phyloP scores from a whole-genome alignment of 2,329 filamentous ascomycete genomes.

The Hymenotorrendiella dingleyae region DNA sequence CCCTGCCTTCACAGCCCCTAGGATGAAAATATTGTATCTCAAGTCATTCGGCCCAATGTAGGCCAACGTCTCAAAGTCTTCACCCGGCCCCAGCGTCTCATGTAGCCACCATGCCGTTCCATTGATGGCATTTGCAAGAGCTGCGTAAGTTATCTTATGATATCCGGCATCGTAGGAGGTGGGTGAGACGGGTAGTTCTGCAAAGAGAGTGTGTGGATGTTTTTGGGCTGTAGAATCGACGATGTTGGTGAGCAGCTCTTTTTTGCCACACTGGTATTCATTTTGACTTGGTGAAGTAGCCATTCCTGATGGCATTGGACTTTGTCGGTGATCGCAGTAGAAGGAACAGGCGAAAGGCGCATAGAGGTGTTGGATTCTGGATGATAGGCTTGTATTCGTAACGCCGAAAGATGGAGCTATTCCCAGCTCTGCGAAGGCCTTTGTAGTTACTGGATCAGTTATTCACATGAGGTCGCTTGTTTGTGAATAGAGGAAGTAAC shows the following conservation, averaged over 20 bases:
- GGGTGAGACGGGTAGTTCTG: constrained; percentile 9
- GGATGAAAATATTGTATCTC: constrained; percentile 2
- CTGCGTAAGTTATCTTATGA: constrained; percentile 12
- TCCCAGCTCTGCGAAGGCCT: no score
- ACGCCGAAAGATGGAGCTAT: no score
- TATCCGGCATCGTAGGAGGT: constrained; percentile 11
- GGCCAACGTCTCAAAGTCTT: constrained; percentile 35
- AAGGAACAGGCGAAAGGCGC: no score
- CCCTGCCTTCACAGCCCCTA: constrained; percentile 7
- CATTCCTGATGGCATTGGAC: no score
- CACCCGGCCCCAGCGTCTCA: constrained; percentile 9
- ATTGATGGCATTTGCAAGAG: constrained; percentile 20
- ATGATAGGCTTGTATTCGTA: no score
- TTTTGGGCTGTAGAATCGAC: constrained; percentile 4
- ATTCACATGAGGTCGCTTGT: no score
- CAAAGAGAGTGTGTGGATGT: constrained; percentile 9
- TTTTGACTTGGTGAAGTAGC: no score
- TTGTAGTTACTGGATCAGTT: no score
- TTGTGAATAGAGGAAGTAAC: no score
- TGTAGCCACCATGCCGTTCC: constrained; percentile 19
- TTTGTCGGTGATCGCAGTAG: no score
- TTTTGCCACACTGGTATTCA: no score
- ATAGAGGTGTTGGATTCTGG: no score
- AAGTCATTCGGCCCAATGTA: constrained; percentile 35
- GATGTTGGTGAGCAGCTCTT: constrained; percentile 4